Conservation (phyloP, 2,329 filamentous ascomycete species). For the Rhytidhysteron rufulum region DNA sequence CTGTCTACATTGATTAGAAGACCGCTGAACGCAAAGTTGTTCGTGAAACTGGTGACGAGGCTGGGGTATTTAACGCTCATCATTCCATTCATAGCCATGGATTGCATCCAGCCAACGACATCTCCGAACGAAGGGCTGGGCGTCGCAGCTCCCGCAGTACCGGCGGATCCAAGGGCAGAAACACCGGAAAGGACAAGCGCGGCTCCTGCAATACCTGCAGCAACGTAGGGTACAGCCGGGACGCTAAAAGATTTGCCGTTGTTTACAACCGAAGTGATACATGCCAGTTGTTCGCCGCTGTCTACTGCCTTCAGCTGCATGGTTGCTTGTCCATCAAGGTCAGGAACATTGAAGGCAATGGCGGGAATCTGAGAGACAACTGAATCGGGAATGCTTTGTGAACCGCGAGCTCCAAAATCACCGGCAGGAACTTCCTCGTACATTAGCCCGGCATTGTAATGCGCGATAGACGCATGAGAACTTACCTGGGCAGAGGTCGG, state of each 20-base stretch:
- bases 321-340: slow-evolving; percentile 82
- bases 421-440: slow-evolving; percentile 62
- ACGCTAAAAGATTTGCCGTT: slow-evolving; percentile 83
- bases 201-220: slow-evolving; percentile 79
- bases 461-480: slow-evolving; percentile 11
- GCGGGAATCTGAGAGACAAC: slow-evolving; percentile 74
- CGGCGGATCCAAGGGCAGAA: slow-evolving; percentile 60
- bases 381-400: slow-evolving; percentile 65
- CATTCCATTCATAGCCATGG: slow-evolving; percentile 95
- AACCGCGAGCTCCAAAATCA: slow-evolving; percentile 68
- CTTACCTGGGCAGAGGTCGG: slow-evolving; percentile 76
- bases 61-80: slow-evolving; percentile 82
- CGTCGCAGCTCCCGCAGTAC: slow-evolving; percentile 51
- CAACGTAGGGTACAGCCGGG: slow-evolving; percentile 75
- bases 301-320: slow-evolving; percentile 66
- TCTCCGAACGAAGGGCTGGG: slow-evolving; percentile 82
- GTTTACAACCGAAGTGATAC: slow-evolving; percentile 73
- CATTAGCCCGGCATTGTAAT: not conserved
- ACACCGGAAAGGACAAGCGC: slow-evolving; percentile 71
- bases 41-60: slow-evolving; percentile 83
- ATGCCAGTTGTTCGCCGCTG: slow-evolving; percentile 64
- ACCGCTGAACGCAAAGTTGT: slow-evolving; percentile 91
- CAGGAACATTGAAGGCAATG: slow-evolving; percentile 87
- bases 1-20: slow-evolving; percentile 78
- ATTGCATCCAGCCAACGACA: slow-evolving; percentile 85